These are phyloP conservation scores for Gracilariopsis chorda DNA, from an alignment of 23 red algal genomes.

Conservation along the genomic window DNA sequence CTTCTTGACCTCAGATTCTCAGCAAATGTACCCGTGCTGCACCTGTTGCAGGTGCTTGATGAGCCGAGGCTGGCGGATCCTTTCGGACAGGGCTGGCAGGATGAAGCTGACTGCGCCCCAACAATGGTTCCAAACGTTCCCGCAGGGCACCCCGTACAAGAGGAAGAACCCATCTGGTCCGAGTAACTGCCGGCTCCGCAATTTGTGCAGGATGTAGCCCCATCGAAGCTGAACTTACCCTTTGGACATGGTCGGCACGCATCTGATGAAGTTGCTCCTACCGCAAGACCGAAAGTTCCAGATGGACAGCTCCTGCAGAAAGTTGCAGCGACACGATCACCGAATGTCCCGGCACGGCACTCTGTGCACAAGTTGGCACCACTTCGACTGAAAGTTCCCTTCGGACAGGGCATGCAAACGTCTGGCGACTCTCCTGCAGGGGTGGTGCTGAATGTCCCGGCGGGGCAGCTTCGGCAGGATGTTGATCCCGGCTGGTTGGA, in stretches of 20 bases:
- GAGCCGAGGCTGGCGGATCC: not conserved
- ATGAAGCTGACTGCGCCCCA: not conserved
- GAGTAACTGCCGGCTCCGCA: slow-evolving; percentile 15
- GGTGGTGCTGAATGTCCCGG: slow-evolving; percentile 11
- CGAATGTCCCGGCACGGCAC: not conserved
- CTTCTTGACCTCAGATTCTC: not conserved
- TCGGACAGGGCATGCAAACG: not conserved
- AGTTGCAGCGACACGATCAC: not conserved
- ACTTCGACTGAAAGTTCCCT: slow-evolving; percentile 9
- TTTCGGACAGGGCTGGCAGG: slow-evolving; percentile 11
- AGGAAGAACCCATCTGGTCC: not conserved
- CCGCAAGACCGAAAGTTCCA: slow-evolving; percentile 6
- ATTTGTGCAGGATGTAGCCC: not conserved
- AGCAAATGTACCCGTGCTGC: slow-evolving; percentile 14
- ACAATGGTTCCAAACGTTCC: slow-evolving; percentile 20
- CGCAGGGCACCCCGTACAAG: slow-evolving; percentile 7
- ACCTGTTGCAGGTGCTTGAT: not conserved
- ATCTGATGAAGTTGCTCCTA: not conserved
- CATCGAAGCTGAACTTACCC: not conserved
- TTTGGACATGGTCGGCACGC: slow-evolving; percentile 5
- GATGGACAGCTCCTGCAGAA: slow-evolving; percentile 6
- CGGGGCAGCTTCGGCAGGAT: slow-evolving; percentile 14
- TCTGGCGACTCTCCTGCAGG: not conserved
- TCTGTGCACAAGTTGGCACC: slow-evolving; percentile 1
- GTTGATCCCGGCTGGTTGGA: not conserved